These are phyloP conservation scores for Luffa acutangula DNA, from an alignment of 306 rosid species.

Conservation along the genomic window DNA sequence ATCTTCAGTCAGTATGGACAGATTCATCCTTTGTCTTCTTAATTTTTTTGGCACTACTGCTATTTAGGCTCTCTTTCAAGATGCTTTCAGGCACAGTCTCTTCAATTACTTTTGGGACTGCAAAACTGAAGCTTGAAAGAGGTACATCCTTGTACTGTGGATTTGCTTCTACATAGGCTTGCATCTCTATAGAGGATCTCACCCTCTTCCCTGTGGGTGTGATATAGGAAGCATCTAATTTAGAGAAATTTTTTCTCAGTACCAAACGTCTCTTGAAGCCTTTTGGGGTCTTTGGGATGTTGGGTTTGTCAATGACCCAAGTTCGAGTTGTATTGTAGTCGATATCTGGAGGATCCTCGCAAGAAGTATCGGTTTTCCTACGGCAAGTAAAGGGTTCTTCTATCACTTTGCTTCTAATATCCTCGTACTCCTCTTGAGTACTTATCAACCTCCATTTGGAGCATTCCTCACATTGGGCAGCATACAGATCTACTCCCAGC, in stretches of 20 bases:
- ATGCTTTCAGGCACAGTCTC: conserved; percentile 53
- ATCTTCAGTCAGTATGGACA: background rate
- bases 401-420: conserved; percentile 35
- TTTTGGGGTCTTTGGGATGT: conserved; percentile 59
- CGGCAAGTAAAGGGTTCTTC: conserved; percentile 57
- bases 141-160: conserved; percentile 31
- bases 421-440: conserved; percentile 73
- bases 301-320: conserved; percentile 88
- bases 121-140: conserved; percentile 42
- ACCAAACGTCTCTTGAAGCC: conserved; percentile 70
- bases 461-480: conserved; percentile 67
- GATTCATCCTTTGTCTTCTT: conserved; percentile 20
- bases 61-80: conserved; percentile 27
- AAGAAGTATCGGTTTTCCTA: conserved; percentile 34
- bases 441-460: conserved; percentile 74
- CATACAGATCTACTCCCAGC: conserved; percentile 33
- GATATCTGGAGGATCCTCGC: conserved; percentile 66
- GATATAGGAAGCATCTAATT: conserved; percentile 59
- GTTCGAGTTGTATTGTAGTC: conserved; percentile 55
- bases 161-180: conserved; percentile 38
- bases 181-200: conserved; percentile 63
- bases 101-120: conserved; percentile 65
- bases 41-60: conserved; percentile 20
- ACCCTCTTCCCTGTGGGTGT: conserved; percentile 59
- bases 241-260: conserved; percentile 67